These are phyloP conservation scores for Aspergillus conjunctus DNA, from an alignment of 495 filamentous ascomycete genomes.

Conservation along the genomic window DNA sequence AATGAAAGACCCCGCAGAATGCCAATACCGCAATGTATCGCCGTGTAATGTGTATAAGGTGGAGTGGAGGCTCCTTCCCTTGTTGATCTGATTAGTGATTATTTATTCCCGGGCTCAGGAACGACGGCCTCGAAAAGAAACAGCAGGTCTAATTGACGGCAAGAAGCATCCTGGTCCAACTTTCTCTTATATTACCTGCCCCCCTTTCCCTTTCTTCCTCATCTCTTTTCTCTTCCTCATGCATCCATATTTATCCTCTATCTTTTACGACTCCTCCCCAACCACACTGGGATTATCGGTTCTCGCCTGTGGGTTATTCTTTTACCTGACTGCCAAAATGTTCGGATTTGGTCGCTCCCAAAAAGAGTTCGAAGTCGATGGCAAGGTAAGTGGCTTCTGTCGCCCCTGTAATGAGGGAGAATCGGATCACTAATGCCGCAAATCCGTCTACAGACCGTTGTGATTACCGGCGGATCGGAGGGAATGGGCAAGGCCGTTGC, in stretches of 20 bases:
- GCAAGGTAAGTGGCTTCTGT: constrained; percentile 61
- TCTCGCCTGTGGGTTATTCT: constrained; percentile 49
- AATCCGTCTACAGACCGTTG: constrained; percentile 60
- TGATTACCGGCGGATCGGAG: constrained; percentile 91
- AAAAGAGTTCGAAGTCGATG: constrained; percentile 81
- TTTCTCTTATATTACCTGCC: constrained; percentile 1
- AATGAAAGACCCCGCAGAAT: too few relatives aligned
- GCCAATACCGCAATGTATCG: too few relatives aligned
- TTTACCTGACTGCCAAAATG: constrained; percentile 58
- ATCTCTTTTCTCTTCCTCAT: constrained; percentile 32
- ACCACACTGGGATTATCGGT: constrained; percentile 44
- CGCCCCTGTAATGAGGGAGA: background rate
- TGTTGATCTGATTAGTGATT: background rate
- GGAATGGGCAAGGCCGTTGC: constrained; percentile 83
- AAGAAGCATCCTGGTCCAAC: background rate
- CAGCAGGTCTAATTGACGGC: background rate
- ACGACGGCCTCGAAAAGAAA: constrained; percentile 1
- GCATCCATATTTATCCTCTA: constrained; percentile 31
- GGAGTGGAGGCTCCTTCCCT: background rate
- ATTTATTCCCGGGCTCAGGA: too few relatives aligned
- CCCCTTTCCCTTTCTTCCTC: constrained; percentile 6
- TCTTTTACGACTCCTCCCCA: constrained; percentile 31
- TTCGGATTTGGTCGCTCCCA: constrained; percentile 58
- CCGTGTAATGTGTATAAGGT: too few relatives aligned
- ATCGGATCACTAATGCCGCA: constrained; percentile 18